Conservation (phyloP, 768 basidiomycete genomes). For the Podaxis pistillaris region DNA sequence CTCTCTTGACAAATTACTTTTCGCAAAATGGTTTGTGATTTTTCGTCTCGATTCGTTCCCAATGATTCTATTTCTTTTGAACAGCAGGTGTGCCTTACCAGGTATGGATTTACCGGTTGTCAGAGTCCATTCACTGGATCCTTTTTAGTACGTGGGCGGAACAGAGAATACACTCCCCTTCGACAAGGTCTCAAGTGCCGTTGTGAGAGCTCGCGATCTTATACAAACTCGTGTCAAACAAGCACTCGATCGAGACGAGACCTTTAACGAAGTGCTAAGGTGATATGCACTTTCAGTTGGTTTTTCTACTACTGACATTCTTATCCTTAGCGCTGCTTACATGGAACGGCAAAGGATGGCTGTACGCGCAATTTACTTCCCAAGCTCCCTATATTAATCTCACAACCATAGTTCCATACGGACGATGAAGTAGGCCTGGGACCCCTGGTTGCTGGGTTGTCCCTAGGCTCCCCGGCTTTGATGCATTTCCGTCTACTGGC, state of each 20-base stretch:
- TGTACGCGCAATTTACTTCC: slow-evolving; percentile 36
- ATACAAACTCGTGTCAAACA: slow-evolving; percentile 54
- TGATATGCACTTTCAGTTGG: slow-evolving; percentile 17
- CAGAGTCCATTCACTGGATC: not conserved
- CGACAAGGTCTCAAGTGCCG: slow-evolving; percentile 53
- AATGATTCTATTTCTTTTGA: slow-evolving; percentile 4
- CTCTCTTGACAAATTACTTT: slow-evolving; percentile 76
- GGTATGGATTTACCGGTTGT: slow-evolving; percentile 34
- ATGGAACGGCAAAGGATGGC: slow-evolving; percentile 87
- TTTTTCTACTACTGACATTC: not conserved
- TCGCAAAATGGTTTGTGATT: slow-evolving; percentile 72
- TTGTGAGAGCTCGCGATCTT: slow-evolving; percentile 53
- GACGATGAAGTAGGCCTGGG: slow-evolving; percentile 76
- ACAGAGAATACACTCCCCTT: slow-evolving; percentile 72
- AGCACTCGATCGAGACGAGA: slow-evolving; percentile 36
- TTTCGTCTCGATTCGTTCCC: not conserved
- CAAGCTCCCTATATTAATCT: not conserved
- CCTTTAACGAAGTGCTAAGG: slow-evolving; percentile 79
- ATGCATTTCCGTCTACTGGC: slow-evolving; percentile 73
- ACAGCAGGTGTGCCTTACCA: slow-evolving; percentile 81
- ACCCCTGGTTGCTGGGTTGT: slow-evolving; percentile 70
- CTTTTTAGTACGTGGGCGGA: slow-evolving; percentile 70
- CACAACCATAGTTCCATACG: slow-evolving; percentile 62
- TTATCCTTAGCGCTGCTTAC: slow-evolving; percentile 59
- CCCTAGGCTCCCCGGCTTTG: slow-evolving; percentile 70